Percentiles rank a stretch among this genome's conserved stretches.
phyloP scores from a whole-genome alignment of 192 early-diverging fungal species.

The Mortierella claussenii region DNA sequence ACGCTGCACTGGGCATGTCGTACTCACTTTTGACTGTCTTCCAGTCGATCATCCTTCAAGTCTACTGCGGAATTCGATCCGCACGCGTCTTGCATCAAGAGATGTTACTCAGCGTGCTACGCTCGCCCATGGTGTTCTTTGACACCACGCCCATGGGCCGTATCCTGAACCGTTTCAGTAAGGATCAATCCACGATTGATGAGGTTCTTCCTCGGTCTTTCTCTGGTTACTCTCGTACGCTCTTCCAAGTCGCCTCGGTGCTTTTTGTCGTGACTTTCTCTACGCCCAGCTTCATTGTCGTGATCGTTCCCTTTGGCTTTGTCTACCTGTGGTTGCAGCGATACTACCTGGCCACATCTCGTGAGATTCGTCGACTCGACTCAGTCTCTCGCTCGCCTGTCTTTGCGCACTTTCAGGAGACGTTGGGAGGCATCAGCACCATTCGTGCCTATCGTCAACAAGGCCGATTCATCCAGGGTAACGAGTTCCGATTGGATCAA shows the following conservation, averaged over 20 bases:
- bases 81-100: conserved; percentile 74
- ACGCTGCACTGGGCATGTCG: conserved; percentile 80
- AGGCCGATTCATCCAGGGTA: conserved; percentile 71
- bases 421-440: conserved; percentile 77
- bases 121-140: conserved; percentile 81
- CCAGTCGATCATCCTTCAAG: conserved; percentile 80
- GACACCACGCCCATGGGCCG: conserved; percentile 81
- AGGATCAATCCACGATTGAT: conserved; percentile 70
- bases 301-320: conserved; percentile 65
- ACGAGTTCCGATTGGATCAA: conserved; percentile 75
- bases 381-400: conserved; percentile 77
- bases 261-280: conserved; percentile 55
- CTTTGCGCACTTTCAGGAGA: conserved; percentile 79
- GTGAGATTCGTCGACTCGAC: conserved; percentile 89
- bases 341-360: conserved; percentile 76
- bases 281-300: conserved; percentile 73
- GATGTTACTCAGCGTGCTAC: conserved; percentile 81
- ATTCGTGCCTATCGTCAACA: conserved; percentile 84
- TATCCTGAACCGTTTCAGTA: conserved; percentile 80
- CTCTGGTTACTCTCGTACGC: conserved; percentile 55
- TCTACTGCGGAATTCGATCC: conserved; percentile 79
- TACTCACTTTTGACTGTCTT: conserved; percentile 70
- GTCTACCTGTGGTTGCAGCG: conserved; percentile 69
- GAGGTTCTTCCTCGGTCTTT: conserved; percentile 71
- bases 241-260: conserved; percentile 56